Evolutionary conservation across 2,329 filamentous ascomycete species (phyloP).

Genomic region (Geoglossum cookeanum): DNA sequence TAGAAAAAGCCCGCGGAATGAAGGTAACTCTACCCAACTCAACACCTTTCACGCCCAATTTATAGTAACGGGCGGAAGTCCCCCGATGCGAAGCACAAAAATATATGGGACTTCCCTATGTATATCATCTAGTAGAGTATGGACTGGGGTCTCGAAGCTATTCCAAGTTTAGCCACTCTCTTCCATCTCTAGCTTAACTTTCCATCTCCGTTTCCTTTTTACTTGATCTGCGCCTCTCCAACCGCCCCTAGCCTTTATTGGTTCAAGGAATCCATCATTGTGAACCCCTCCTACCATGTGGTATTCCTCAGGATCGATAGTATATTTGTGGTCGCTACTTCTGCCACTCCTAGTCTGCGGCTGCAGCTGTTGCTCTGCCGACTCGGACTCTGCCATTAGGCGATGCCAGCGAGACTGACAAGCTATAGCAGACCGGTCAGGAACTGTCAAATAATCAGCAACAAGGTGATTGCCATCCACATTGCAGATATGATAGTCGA

Average conservation of each 20-base stretch:
- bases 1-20: too few species aligned
- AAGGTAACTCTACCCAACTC: too few species aligned
- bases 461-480: not conserved
- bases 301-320: constrained; percentile 6
- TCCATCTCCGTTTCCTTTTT: not conserved
- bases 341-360: constrained; percentile 24
- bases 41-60: too few species aligned
- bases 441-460: not conserved
- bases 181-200: not conserved
- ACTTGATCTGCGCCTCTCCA: not conserved
- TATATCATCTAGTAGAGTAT: too few species aligned
- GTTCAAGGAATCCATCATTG: constrained; percentile 45
- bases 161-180: not conserved
- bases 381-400: constrained; percentile 5
- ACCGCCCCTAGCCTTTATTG: constrained; percentile 21
- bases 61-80: too few species aligned
- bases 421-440: not conserved
- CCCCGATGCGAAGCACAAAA: too few species aligned
- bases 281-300: constrained; percentile 45
- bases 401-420: constrained; percentile 1
- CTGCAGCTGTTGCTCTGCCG: constrained; percentile 17
- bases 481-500: not conserved
- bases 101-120: too few species aligned
- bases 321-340: not conserved
- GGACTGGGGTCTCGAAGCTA: too few species aligned